These are phyloP conservation scores for Candida khao-thaluensis DNA, from an alignment of 805 yeast species.

Conservation along the genomic window DNA sequence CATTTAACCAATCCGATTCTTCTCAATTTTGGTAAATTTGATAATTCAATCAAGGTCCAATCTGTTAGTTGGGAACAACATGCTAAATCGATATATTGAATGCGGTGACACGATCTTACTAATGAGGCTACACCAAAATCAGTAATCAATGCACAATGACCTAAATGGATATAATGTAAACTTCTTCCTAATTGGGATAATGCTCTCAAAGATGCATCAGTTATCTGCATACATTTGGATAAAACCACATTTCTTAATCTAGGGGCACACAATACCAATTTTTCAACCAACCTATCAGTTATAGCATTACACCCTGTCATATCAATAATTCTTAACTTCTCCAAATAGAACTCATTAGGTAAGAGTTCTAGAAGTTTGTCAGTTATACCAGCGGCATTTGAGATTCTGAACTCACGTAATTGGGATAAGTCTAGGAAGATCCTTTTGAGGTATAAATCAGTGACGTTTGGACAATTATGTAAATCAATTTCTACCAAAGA, in stretches of 20 bases:
- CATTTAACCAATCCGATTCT: conserved; percentile 95
- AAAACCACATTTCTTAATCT: conserved; percentile 81
- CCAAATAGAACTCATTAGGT: conserved; percentile 50
- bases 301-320: conserved; percentile 79
- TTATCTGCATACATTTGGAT: conserved; percentile 83
- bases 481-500: conserved; percentile 86
- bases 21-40: conserved; percentile 74
- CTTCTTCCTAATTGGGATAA: conserved; percentile 73
- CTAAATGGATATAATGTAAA: conserved; percentile 86
- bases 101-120: conserved; percentile 74
- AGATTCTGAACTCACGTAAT: conserved; percentile 79
- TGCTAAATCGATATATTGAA: conserved; percentile 92
- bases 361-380: conserved; percentile 60
- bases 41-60: conserved; percentile 70
- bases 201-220: conserved; percentile 75
- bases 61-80: conserved; percentile 90
- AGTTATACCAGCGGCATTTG: conserved; percentile 67
- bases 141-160: conserved; percentile 89
- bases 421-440: conserved; percentile 64
- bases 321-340: conserved; percentile 76
- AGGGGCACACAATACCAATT: conserved; percentile 75
- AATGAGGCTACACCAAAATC: conserved; percentile 80
- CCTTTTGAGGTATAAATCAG: conserved; percentile 57
- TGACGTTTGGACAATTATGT: conserved; percentile 73
- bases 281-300: conserved; percentile 75